Percentiles rank a stretch among this genome's conserved stretches.
Evolutionary conservation across 1,284 basidiomycete genomes (phyloP).

Genomic region (Rhizoctonia solani): DNA sequence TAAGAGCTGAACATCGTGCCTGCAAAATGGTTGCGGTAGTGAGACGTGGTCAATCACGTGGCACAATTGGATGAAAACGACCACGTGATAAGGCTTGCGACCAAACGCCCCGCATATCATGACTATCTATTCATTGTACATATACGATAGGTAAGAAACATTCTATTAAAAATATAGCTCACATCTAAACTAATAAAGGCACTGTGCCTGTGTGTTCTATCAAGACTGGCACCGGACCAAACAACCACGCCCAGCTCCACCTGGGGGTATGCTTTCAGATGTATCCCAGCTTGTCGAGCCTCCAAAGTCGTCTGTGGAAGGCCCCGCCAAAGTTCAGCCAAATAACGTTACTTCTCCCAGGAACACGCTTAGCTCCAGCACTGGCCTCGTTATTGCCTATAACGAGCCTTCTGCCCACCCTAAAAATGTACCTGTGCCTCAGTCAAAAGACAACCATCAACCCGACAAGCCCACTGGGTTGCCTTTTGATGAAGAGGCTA

Average conservation of each 20-base stretch:
- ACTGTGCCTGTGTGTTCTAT: constrained; percentile 90
- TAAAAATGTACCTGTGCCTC: constrained; percentile 46
- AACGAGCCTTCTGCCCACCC: constrained; percentile 49
- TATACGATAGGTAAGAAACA: constrained; percentile 74
- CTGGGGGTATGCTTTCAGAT: constrained; percentile 72
- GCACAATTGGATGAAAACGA: background rate
- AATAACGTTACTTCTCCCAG: constrained; percentile 52
- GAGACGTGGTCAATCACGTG: background rate
- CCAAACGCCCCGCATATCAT: constrained; percentile 54
- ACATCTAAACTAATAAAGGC: constrained; percentile 54
- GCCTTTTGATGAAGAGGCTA: constrained; percentile 96
- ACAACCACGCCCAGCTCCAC: constrained; percentile 68
- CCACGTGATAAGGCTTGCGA: too few species aligned
- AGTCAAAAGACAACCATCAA: constrained; percentile 47
- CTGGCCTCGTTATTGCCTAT: constrained; percentile 69
- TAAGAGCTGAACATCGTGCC: constrained; percentile 38
- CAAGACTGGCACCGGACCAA: constrained; percentile 89
- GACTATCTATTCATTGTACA: constrained; percentile 87
- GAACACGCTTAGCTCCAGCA: constrained; percentile 62
- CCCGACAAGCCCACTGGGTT: constrained; percentile 52
- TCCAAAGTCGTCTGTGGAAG: constrained; percentile 47
- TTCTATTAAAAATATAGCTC: background rate
- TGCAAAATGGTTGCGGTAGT: background rate
- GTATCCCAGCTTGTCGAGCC: constrained; percentile 65
- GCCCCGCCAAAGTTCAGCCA: constrained; percentile 45